These are phyloP conservation scores for Candida sphagnicola DNA, from an alignment of 805 yeast genomes.

Conservation along the genomic window DNA sequence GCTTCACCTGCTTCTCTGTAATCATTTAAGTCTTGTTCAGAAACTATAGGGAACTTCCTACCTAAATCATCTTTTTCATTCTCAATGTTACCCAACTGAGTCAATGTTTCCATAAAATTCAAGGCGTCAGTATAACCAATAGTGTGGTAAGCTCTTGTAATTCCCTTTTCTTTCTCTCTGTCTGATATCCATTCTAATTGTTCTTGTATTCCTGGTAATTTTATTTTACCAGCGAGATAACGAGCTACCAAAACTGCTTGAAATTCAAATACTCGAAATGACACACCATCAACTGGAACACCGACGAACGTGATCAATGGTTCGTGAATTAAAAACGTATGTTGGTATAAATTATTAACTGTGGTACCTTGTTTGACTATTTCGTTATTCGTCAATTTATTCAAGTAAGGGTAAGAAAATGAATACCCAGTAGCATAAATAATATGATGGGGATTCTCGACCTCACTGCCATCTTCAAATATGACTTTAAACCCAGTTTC, in stretches of 20 bases:
- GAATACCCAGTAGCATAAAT: conserved; percentile 76
- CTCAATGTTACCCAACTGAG: conserved; percentile 18
- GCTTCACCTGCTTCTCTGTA: conserved; percentile 13
- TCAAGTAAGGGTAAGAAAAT: conserved; percentile 60
- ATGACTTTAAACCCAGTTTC: conserved; percentile 31
- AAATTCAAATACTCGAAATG: conserved; percentile 56
- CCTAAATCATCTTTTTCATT: conserved; percentile 12
- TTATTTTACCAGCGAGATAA: conserved; percentile 53
- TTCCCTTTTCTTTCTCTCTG: conserved; percentile 40
- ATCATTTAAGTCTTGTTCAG: conserved; percentile 12
- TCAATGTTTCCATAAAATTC: conserved; percentile 18
- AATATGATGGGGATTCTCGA: conserved; percentile 50
- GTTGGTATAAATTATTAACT: conserved; percentile 49
- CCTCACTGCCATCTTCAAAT: conserved; percentile 45
- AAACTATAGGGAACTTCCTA: conserved; percentile 19
- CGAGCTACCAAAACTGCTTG: conserved; percentile 67
- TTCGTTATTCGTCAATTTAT: conserved; percentile 27
- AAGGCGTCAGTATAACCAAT: conserved; percentile 30
- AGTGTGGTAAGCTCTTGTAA: conserved; percentile 29
- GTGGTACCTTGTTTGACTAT: conserved; percentile 23
- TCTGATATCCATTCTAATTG: conserved; percentile 43
- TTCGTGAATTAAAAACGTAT: conserved; percentile 52
- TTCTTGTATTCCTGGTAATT: conserved; percentile 44
- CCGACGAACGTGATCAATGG: conserved; percentile 66
- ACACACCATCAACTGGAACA: conserved; percentile 56